Conservation (phyloP, 2,329 filamentous ascomycete species). For the Aspergillus puulaauensis region DNA sequence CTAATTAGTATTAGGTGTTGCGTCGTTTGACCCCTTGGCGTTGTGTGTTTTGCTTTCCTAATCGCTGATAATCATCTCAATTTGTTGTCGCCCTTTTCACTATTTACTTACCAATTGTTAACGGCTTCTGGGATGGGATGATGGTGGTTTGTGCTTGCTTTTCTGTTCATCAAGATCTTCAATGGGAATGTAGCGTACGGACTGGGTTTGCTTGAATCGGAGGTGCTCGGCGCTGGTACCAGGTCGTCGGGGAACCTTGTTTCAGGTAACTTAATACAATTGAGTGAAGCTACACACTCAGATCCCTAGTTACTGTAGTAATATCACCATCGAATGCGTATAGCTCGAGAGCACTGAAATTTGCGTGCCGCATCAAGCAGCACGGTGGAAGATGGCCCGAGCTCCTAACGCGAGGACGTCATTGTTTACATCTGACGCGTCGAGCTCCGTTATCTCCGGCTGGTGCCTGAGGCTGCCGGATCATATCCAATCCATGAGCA, state of each 20-base stretch:
- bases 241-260: conserved; percentile 18
- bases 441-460: conserved; percentile 21
- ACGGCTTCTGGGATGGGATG: conserved; percentile 35
- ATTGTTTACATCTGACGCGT: conserved; percentile 27
- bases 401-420: conserved; percentile 21
- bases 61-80: conserved; percentile 27
- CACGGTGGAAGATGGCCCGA: conserved; percentile 16
- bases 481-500: background rate
- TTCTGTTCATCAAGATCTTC: conserved; percentile 31
- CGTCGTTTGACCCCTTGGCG: conserved; percentile 32
- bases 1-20: conserved; percentile 15
- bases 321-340: background rate
- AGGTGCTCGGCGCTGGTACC: conserved; percentile 22
- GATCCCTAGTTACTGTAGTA: background rate
- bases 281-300: conserved; percentile 19
- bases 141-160: conserved; percentile 32
- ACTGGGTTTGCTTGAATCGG: conserved; percentile 29
- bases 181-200: conserved; percentile 31
- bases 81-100: conserved; percentile 27
- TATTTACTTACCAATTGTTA: conserved; percentile 31
- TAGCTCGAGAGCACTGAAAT: background rate
- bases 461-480: conserved; percentile 15
- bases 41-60: conserved; percentile 32
- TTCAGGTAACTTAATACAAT: conserved; percentile 20
- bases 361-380: too few species aligned